Percentiles rank a stretch among this genome's conserved stretches.
Evolutionary conservation across 257 asterid genomes (phyloP).

Genomic region (Solanum sejunctum): DNA sequence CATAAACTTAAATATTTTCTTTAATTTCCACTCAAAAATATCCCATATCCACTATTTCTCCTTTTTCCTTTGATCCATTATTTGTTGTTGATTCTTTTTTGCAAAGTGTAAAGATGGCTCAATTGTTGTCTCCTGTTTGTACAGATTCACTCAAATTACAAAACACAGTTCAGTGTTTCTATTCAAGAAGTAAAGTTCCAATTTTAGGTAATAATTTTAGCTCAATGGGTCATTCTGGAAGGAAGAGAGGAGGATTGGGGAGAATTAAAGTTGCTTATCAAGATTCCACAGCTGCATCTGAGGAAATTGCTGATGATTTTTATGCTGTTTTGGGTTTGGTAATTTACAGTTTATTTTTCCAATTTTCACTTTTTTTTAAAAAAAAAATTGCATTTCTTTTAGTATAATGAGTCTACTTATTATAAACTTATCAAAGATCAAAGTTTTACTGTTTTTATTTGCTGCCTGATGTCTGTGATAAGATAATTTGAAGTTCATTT

Average conservation of each 20-base stretch:
- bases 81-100: not conserved
- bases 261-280: constrained; percentile 49
- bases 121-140: constrained; percentile 57
- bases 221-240: constrained; percentile 19
- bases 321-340: constrained; percentile 84
- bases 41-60: not conserved
- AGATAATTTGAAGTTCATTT: not conserved
- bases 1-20: constrained; percentile 17
- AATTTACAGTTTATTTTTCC: constrained; percentile 5
- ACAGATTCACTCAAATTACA: constrained; percentile 60
- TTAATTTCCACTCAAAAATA: not conserved
- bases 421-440: not conserved
- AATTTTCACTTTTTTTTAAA: not conserved
- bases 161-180: constrained; percentile 24
- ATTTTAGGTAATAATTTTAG: constrained; percentile 17
- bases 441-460: not conserved
- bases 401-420: not conserved
- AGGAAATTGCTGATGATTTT: constrained; percentile 70
- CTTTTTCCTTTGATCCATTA: not conserved
- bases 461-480: not conserved
- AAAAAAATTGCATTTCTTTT: not conserved
- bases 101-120: constrained; percentile 31
- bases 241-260: constrained; percentile 28
- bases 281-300: constrained; percentile 37
- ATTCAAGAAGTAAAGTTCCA: constrained; percentile 29